Evolutionary conservation across 495 filamentous ascomycete species (phyloP), one percentile per base, ranked within the genome.

Genomic region (Penicillium chermesinum): DNA sequence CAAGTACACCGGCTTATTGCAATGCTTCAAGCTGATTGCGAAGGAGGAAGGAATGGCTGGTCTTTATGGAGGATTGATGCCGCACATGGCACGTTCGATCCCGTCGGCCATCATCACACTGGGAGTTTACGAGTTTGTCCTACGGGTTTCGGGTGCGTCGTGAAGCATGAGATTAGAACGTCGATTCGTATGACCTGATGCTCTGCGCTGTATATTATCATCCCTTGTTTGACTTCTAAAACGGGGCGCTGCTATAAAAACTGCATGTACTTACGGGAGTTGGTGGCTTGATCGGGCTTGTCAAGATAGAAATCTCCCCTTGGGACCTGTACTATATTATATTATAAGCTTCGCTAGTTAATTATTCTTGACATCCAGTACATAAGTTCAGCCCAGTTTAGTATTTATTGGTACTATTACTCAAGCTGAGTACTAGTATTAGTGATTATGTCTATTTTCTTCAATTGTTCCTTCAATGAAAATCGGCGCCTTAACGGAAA

Each of bases 91-190:
- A 51, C 80, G 89, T 30, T 89, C 89, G 10, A 88, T 95, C 2
- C 89, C 89, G 4, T 89, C 86, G 41, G 89, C 89, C 10, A 86
- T 86, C 42, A 91, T 95, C 61, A 95, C 91, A 76, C 91, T 95
- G 57, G 88, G 88, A 49, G 90, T 89, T 65, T 95, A 95, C 64
- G 89, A 95, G 65, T 81, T 78, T 21, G 87, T 93, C 48, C 69
- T 95, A 41, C 79, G 79, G 34, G 50, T 84, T 65, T 52, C 62
- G n/a, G 45, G 53, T 25, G 37, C 50, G 15, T 50, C 55, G 17
- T 50, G 38, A 40, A 48, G 16, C 21, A 47, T 17, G 34, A 42
- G 44, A 18, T 36, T 33, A 4, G 44, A 27, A 9, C 6, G 20
- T 18, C 32, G 18, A 22, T 22, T 19, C 8, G 20, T 3, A 27